A percentile compares a stretch with the other conserved stretches of the same genome.
phyloP scores from a whole-genome alignment of 495 filamentous ascomycete genomes.

The Penicillium turbatum region DNA sequence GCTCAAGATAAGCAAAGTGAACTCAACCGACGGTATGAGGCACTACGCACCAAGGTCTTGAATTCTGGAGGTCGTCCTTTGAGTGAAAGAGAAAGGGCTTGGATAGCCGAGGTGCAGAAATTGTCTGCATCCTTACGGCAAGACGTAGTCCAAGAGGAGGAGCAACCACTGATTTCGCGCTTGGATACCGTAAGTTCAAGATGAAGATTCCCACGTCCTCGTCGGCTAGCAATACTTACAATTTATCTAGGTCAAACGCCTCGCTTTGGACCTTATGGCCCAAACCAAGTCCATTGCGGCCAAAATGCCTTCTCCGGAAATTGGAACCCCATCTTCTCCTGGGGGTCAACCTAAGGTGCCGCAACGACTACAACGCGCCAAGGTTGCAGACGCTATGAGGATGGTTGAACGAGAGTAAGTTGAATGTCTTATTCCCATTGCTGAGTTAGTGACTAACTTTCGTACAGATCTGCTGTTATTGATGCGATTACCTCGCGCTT shows the following conservation, averaged over 20 bases:
- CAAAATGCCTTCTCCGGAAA: conserved; percentile 28
- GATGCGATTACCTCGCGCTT: conserved; percentile 40
- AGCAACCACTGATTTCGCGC: conserved; percentile 29
- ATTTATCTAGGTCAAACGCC: conserved; percentile 37
- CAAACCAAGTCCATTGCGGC: conserved; percentile 39
- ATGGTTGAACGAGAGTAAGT: conserved; percentile 66
- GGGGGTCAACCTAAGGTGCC: conserved; percentile 51
- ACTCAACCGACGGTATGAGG: conserved; percentile 60
- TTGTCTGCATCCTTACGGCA: conserved; percentile 37
- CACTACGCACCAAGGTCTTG: conserved; percentile 55
- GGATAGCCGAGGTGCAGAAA: conserved; percentile 58
- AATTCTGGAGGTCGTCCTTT: conserved; percentile 57
- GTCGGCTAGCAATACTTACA: conserved; percentile 10
- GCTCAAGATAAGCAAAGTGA: conserved; percentile 56
- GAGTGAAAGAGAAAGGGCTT: conserved; percentile 68
- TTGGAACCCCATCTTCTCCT: conserved; percentile 30
- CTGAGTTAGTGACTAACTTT: conserved; percentile 8
- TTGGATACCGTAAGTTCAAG: conserved; percentile 35
- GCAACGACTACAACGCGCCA: conserved; percentile 61
- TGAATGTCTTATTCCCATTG: background rate
- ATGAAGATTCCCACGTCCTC: conserved; percentile 14
- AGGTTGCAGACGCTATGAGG: conserved; percentile 63
- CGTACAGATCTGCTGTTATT: conserved; percentile 34
- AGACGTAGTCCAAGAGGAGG: conserved; percentile 24
- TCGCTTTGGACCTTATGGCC: conserved; percentile 50